Evolutionary conservation across 768 basidiomycete genomes (phyloP).

Genomic region (Ramaria sp.): DNA sequence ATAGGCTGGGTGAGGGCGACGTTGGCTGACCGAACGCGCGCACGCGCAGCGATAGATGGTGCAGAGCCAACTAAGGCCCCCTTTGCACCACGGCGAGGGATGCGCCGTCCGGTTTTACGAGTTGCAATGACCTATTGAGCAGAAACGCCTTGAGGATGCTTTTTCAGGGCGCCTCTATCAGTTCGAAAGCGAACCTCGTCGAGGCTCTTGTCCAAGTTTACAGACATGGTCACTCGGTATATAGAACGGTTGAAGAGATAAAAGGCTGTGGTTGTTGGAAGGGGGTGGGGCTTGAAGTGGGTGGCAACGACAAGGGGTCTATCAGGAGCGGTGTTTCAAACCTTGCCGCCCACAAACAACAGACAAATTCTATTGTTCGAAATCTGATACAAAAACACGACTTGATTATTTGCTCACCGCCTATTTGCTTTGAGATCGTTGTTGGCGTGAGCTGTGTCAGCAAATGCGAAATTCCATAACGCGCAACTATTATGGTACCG

Average conservation of each 20-base stretch:
- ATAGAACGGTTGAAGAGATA: background rate
- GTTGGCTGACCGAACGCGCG: conserved; percentile 25
- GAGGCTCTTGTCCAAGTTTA: conserved; percentile 63
- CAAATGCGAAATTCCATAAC: too few relatives aligned
- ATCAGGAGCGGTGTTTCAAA: too few relatives aligned
- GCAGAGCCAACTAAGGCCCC: conserved; percentile 26
- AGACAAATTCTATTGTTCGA: too few relatives aligned
- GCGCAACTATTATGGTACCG: too few relatives aligned
- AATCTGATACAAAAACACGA: too few relatives aligned
- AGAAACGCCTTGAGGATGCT: conserved; percentile 19
- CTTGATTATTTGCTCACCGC: too few relatives aligned
- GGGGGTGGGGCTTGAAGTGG: background rate
- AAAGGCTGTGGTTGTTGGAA: too few relatives aligned
- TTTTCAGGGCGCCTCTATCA: conserved; percentile 1
- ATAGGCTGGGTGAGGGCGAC: conserved; percentile 23
- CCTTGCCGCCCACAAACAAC: too few relatives aligned
- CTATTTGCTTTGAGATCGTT: too few relatives aligned
- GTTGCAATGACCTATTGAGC: conserved; percentile 8
- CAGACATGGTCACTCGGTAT: background rate
- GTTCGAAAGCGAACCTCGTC: conserved; percentile 50
- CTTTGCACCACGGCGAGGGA: conserved; percentile 1
- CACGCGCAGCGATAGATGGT: conserved; percentile 21
- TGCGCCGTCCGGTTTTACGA: conserved; percentile 4
- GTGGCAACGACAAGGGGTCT: background rate
- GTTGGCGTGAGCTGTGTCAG: too few relatives aligned